A percentile compares a stretch with the other conserved stretches of the same genome.
phyloP scores from a whole-genome alignment of 108 stramenopile genomes.

The Skeletonema tropicum region DNA sequence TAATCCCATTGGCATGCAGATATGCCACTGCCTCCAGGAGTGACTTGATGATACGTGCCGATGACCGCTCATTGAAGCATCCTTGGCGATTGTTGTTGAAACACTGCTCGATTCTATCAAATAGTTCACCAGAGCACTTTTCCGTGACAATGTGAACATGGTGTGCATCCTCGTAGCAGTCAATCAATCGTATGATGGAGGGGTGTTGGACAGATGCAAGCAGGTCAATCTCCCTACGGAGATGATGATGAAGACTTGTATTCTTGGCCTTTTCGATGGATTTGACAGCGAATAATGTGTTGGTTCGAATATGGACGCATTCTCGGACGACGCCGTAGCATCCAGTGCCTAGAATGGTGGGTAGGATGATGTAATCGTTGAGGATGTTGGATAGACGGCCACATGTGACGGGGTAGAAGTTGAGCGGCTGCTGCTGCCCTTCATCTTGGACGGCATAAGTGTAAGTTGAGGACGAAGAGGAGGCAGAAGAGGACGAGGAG shows the following conservation, averaged over 20 bases:
- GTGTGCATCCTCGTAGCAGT: constrained; percentile 54
- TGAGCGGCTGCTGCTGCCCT: no score
- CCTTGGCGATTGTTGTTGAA: constrained; percentile 15
- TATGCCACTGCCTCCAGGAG: constrained; percentile 53
- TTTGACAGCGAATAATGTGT: constrained; percentile 9
- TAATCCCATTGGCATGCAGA: constrained; percentile 49
- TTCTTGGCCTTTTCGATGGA: constrained; percentile 9
- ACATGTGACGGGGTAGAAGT: background rate
- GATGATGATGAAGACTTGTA: no score
- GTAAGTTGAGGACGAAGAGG: background rate
- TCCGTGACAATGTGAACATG: constrained; percentile 67
- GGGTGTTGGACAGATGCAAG: constrained; percentile 44
- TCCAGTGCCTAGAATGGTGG: background rate
- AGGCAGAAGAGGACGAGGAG: background rate
- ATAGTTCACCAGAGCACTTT: constrained; percentile 53
- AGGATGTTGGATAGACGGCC: constrained; percentile 8
- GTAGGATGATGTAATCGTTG: constrained; percentile 4
- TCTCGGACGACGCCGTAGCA: constrained; percentile 2
- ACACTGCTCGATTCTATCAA: constrained; percentile 54
- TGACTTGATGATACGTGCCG: constrained; percentile 26
- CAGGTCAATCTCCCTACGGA: constrained; percentile 14
- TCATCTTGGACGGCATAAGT: background rate
- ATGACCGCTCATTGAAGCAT: constrained; percentile 44
- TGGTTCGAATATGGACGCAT: constrained; percentile 1
- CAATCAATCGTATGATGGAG: constrained; percentile 54